Percentiles rank a stretch among this genome's conserved stretches.
These are phyloP conservation scores for Rhizopogon rudus DNA, from an alignment of 768 basidiomycete species.

Conservation along the genomic window DNA sequence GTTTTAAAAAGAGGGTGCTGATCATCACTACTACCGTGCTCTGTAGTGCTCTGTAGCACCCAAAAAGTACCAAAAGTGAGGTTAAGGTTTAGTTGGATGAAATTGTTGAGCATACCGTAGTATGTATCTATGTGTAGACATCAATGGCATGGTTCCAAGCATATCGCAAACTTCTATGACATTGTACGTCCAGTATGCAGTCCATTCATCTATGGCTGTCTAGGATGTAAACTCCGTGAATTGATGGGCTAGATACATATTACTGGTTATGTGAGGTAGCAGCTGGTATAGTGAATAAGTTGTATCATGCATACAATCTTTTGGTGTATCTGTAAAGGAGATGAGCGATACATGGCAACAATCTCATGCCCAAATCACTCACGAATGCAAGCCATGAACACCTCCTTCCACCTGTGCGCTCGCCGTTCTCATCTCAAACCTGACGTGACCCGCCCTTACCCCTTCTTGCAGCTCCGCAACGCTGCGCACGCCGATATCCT, in stretches of 20 bases:
- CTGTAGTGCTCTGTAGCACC: too few relatives aligned
- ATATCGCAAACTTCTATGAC: too few relatives aligned
- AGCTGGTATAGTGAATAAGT: background rate
- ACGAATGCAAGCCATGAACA: conserved; percentile 94
- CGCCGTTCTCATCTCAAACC: conserved; percentile 92
- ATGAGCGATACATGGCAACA: background rate
- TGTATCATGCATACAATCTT: conserved; percentile 41
- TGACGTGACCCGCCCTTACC: conserved; percentile 59
- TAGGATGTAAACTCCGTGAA: too few relatives aligned
- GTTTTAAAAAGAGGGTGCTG: too few relatives aligned
- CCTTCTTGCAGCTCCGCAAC: conserved; percentile 62
- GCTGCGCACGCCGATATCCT: conserved; percentile 81
- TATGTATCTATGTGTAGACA: too few relatives aligned
- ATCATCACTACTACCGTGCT: too few relatives aligned
- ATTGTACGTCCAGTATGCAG: too few relatives aligned
- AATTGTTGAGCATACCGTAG: too few relatives aligned
- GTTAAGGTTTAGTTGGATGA: too few relatives aligned
- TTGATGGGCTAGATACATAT: background rate
- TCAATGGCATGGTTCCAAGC: too few relatives aligned
- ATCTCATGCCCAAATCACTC: conserved; percentile 33
- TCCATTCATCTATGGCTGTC: too few relatives aligned
- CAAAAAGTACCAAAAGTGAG: too few relatives aligned
- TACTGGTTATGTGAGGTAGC: background rate
- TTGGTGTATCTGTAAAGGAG: conserved; percentile 46
- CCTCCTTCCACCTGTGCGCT: conserved; percentile 95